phyloP scores from a whole-genome alignment of 768 basidiomycete species.

The Collybiopsis luxurians region DNA sequence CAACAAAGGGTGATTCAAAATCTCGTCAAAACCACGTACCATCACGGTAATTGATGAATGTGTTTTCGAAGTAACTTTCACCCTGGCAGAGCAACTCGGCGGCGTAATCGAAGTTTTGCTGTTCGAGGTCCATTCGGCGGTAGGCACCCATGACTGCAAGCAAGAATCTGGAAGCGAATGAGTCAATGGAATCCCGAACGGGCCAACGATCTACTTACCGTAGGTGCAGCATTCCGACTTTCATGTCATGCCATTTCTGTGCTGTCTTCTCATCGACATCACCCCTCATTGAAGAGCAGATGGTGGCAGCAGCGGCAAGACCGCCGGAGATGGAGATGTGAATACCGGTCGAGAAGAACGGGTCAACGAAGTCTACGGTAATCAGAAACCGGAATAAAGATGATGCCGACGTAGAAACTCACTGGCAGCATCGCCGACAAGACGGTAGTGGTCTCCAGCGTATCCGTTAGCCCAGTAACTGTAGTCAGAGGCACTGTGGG shows the following conservation, averaged over 20 bases:
- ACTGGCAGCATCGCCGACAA: slow-evolving; percentile 71
- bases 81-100: slow-evolving; percentile 4
- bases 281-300: slow-evolving; percentile 33
- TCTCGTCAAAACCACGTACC: background rate
- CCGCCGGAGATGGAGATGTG: slow-evolving; percentile 39
- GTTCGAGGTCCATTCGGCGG: slow-evolving; percentile 3
- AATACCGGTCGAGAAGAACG: slow-evolving; percentile 44
- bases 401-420: slow-evolving; percentile 16
- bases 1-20: background rate
- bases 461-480: slow-evolving; percentile 62
- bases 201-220: background rate
- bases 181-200: background rate
- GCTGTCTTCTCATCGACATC: slow-evolving; percentile 27
- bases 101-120: slow-evolving; percentile 5
- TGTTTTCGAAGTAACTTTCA: background rate
- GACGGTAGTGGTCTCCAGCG: slow-evolving; percentile 51
- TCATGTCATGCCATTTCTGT: slow-evolving; percentile 9
- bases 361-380: slow-evolving; percentile 39
- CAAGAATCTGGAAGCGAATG: background rate
- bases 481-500: slow-evolving; percentile 59
- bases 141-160: slow-evolving; percentile 6
- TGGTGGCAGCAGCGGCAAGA: slow-evolving; percentile 35
- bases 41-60: slow-evolving; percentile 2
- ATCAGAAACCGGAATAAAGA: too few relatives aligned
- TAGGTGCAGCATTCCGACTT: slow-evolving; percentile 4